Conservation (phyloP, 2,329 filamentous ascomycete species). For the Epicoccum nigrum region DNA sequence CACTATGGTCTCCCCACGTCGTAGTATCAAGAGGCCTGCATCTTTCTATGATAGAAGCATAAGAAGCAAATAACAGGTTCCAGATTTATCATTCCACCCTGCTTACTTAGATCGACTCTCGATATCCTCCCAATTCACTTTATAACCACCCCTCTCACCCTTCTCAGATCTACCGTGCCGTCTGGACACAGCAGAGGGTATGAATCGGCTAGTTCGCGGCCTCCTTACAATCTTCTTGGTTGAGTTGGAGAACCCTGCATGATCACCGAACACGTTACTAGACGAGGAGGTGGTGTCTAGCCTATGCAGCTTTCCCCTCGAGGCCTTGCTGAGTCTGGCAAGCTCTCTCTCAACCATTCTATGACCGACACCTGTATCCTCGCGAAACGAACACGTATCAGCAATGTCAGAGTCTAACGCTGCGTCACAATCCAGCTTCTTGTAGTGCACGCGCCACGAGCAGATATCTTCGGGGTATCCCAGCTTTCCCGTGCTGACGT, state of each 20-base stretch:
- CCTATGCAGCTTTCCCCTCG: no score
- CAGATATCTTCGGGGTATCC: conserved; percentile 17
- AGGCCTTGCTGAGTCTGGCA: no score
- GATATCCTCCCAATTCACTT: conserved; percentile 9
- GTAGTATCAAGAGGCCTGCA: no score
- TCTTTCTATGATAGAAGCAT: no score
- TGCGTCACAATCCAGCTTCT: conserved; percentile 34
- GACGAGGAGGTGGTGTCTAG: no score
- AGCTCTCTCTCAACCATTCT: no score
- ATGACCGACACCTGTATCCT: no score
- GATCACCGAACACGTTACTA: no score
- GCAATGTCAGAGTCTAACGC: no score
- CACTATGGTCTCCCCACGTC: no score
- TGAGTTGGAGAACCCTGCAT: not conserved
- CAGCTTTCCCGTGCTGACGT: conserved; percentile 20
- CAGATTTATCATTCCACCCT: not conserved
- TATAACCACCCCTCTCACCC: conserved; percentile 1
- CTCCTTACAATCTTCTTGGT: not conserved
- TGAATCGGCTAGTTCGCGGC: not conserved
- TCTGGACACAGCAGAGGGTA: conserved; percentile 1
- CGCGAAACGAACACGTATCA: not conserved
- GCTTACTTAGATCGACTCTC: not conserved
- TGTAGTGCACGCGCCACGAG: conserved; percentile 33
- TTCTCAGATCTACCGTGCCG: conserved; percentile 3
- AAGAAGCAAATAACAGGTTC: no score